Evolutionary conservation across 1,139 yeast species (phyloP).

Genomic region (Scheffersomyces lignicola): DNA sequence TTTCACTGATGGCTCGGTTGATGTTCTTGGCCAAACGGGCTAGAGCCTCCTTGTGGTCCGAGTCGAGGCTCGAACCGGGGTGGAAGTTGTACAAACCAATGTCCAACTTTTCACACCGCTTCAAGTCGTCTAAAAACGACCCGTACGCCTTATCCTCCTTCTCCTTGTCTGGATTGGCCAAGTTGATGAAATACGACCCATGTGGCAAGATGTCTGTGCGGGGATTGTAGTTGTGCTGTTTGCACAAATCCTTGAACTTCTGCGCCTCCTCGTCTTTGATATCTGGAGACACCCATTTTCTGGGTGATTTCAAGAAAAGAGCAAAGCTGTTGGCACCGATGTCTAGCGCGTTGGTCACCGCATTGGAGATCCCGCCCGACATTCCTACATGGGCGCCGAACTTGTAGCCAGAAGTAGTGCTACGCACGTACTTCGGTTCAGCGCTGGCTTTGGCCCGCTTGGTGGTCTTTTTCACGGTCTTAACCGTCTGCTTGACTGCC

Average conservation of each 20-base stretch:
- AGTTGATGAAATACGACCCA: slow-evolving; percentile 88
- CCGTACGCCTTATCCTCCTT: slow-evolving; percentile 74
- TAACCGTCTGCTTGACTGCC: slow-evolving; percentile 5
- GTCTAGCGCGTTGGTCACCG: slow-evolving; percentile 71
- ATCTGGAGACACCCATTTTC: slow-evolving; percentile 87
- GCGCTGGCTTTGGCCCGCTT: background rate
- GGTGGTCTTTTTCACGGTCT: background rate
- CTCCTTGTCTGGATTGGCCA: slow-evolving; percentile 86
- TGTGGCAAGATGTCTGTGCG: slow-evolving; percentile 84
- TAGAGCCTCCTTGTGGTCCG: slow-evolving; percentile 66
- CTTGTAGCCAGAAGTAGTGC: slow-evolving; percentile 32
- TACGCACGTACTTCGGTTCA: slow-evolving; percentile 25
- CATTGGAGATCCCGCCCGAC: slow-evolving; percentile 73
- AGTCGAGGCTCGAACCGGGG: slow-evolving; percentile 87
- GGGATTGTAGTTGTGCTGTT: slow-evolving; percentile 66
- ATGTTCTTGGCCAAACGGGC: slow-evolving; percentile 71
- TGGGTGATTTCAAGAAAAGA: slow-evolving; percentile 82
- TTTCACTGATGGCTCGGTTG: slow-evolving; percentile 72
- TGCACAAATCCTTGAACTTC: slow-evolving; percentile 64
- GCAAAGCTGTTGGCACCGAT: slow-evolving; percentile 89
- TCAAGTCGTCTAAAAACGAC: slow-evolving; percentile 84
- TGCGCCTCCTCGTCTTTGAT: slow-evolving; percentile 64
- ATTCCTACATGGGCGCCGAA: slow-evolving; percentile 84
- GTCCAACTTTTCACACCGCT: slow-evolving; percentile 79
- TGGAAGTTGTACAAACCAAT: slow-evolving; percentile 90